These are phyloP conservation scores for Blastobotrys illinoisensis DNA, from an alignment of 1,139 yeast genomes.

Conservation along the genomic window DNA sequence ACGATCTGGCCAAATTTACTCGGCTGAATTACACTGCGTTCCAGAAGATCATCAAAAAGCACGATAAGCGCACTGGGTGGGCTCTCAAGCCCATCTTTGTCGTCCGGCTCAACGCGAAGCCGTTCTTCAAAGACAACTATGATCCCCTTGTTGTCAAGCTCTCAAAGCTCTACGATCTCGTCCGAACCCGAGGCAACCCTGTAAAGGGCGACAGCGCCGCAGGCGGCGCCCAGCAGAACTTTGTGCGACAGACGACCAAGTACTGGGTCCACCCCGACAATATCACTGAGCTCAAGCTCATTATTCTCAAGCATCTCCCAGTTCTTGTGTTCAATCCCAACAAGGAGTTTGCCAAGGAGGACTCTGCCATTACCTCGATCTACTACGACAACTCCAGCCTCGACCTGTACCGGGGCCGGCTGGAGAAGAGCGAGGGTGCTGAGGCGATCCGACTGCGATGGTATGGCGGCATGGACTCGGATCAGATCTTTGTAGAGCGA, in stretches of 20 bases:
- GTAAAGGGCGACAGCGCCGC: conserved; percentile 91
- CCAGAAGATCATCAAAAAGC: conserved; percentile 92
- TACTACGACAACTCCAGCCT: conserved; percentile 85
- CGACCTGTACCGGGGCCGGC: conserved; percentile 89
- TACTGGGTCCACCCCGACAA: conserved; percentile 99
- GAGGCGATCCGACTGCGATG: conserved; percentile 97
- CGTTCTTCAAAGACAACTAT: conserved; percentile 91
- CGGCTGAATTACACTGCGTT: conserved; percentile 93
- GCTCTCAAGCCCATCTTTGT: conserved; percentile 86
- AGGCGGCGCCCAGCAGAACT: conserved; percentile 96
- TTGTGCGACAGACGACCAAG: conserved; percentile 95
- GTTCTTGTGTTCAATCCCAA: conserved; percentile 93
- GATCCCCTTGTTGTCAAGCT: conserved; percentile 84
- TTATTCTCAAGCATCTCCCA: conserved; percentile 88
- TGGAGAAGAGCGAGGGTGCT: conserved; percentile 96
- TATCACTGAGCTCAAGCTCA: conserved; percentile 92
- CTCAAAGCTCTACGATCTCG: conserved; percentile 84
- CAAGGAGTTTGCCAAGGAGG: conserved; percentile 91
- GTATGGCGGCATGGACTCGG: conserved; percentile 97
- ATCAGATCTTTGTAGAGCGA: conserved; percentile 90
- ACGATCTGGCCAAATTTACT: conserved; percentile 89
- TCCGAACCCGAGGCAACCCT: conserved; percentile 93
- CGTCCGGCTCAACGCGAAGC: conserved; percentile 85
- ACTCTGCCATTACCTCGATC: conserved; percentile 92
- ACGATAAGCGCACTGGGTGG: conserved; percentile 84